A percentile compares a stretch with the other conserved stretches of the same genome.
Evolutionary conservation across 108 stramenopile genomes (phyloP).

Genomic region (Nannochloropsis oceanica): DNA sequence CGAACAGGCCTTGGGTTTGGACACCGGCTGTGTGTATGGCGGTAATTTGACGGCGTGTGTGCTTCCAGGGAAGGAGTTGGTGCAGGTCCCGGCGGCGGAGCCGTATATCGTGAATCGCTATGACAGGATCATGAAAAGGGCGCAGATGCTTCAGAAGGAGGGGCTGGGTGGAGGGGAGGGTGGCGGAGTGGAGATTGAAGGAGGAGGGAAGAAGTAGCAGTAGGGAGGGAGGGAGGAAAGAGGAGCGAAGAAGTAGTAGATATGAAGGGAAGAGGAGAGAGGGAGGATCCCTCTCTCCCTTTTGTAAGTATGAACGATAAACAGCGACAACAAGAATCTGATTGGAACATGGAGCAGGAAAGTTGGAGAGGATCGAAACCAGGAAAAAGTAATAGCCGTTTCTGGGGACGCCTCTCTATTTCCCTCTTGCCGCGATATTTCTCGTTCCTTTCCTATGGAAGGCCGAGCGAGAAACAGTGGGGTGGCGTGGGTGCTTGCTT

Average conservation of each 20-base stretch:
- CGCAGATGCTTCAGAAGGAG: not conserved
- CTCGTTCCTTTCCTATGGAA: too few species aligned
- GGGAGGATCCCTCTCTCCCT: too few species aligned
- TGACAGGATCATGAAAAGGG: not conserved
- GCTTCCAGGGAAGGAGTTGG: slow-evolving; percentile 59
- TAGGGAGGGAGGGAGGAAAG: not conserved
- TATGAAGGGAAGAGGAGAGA: too few species aligned
- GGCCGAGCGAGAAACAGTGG: too few species aligned
- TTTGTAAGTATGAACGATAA: too few species aligned
- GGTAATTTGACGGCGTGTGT: slow-evolving; percentile 76
- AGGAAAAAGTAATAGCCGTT: too few species aligned
- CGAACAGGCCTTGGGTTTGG: slow-evolving; percentile 75
- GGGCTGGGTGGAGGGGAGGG: not conserved
- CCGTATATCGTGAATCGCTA: slow-evolving; percentile 5
- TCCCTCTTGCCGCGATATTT: too few species aligned
- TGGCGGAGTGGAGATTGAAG: not conserved
- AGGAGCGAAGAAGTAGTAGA: not conserved
- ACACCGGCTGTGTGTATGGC: slow-evolving; percentile 89
- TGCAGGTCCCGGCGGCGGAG: slow-evolving; percentile 13
- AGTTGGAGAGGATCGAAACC: too few species aligned
- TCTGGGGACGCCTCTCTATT: too few species aligned
- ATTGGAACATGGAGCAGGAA: too few species aligned
- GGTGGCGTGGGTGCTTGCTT: too few species aligned
- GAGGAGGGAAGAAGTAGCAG: not conserved
- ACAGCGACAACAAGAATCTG: too few species aligned